A percentile compares a stretch with the other conserved stretches of the same genome.
phyloP scores from a whole-genome alignment of 2,329 filamentous ascomycete species.

The Dryadomyces sulphureus region DNA sequence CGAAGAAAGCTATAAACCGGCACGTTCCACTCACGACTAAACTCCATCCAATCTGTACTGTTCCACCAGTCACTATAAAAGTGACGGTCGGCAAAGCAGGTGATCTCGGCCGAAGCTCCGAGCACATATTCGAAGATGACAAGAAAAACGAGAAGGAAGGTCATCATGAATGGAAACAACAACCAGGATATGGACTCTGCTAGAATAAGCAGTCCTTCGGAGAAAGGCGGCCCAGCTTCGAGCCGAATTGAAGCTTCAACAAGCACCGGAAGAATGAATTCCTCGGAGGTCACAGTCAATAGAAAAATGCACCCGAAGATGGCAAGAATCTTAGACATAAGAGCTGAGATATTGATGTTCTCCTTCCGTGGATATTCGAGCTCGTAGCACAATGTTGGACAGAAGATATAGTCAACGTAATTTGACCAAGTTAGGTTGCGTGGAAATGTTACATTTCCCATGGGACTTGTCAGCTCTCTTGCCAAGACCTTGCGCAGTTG shows the following conservation, averaged over 20 bases:
- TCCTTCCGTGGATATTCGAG: conserved; percentile 79
- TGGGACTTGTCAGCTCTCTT: conserved; percentile 76
- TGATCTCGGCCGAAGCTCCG: conserved; percentile 89
- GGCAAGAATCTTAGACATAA: conserved; percentile 73
- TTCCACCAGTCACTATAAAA: conserved; percentile 78
- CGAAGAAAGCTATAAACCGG: conserved; percentile 92
- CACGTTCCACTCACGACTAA: conserved; percentile 94
- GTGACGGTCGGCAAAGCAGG: conserved; percentile 80
- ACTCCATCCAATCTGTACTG: conserved; percentile 84
- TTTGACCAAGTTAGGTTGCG: conserved; percentile 72
- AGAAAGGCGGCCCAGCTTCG: conserved; percentile 25
- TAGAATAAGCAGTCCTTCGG: conserved; percentile 65
- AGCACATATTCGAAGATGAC: conserved; percentile 97
- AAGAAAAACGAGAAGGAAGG: conserved; percentile 86
- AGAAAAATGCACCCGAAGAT: conserved; percentile 96
- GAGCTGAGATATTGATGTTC: conserved; percentile 61
- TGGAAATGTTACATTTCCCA: conserved; percentile 82
- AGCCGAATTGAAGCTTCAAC: conserved; percentile 49
- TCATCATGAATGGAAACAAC: conserved; percentile 94
- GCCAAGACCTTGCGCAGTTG: conserved; percentile 76
- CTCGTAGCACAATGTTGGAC: conserved; percentile 94
- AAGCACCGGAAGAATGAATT: conserved; percentile 87
- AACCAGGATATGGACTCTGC: conserved; percentile 83
- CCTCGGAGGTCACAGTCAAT: conserved; percentile 77
- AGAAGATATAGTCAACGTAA: conserved; percentile 76